These are phyloP conservation scores for Ophiostoma sp. DNA, from an alignment of 2,329 filamentous ascomycete species.

Conservation along the genomic window DNA sequence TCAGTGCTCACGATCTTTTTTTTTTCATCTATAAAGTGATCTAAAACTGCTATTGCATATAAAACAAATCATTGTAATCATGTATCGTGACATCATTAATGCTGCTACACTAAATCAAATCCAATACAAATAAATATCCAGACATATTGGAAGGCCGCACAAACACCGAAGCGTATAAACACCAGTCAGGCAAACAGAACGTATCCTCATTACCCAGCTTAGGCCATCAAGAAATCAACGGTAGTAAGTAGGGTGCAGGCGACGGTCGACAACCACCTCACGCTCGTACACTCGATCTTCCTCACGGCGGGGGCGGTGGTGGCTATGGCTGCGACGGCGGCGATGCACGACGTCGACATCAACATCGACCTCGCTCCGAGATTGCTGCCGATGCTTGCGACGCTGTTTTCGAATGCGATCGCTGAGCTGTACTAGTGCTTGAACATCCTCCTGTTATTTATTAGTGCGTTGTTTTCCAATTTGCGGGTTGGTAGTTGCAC, in stretches of 20 bases:
- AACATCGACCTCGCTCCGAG: conserved; percentile 36
- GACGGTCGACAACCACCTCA: conserved; percentile 59
- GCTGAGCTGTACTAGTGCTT: conserved; percentile 74
- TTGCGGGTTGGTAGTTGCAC: conserved; percentile 33
- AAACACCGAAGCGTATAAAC: not conserved
- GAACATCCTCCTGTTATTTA: conserved; percentile 70
- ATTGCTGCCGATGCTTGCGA: conserved; percentile 49
- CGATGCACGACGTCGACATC: conserved; percentile 45
- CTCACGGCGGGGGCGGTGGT: conserved; percentile 38
- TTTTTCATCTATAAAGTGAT: not conserved
- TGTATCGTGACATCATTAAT: not conserved
- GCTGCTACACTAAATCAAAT: not conserved
- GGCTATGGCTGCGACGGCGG: conserved; percentile 33
- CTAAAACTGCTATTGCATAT: not conserved
- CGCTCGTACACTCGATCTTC: conserved; percentile 63
- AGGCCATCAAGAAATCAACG: conserved; percentile 24
- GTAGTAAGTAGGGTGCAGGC: conserved; percentile 30
- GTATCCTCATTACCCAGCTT: not conserved
- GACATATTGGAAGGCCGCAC: not conserved
- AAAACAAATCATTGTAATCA: not conserved
- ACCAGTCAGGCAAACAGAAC: not conserved
- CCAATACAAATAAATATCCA: not conserved
- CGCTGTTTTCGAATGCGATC: conserved; percentile 69
- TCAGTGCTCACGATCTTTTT: not conserved
- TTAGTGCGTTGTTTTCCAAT: conserved; percentile 32